Base-by-base conservation (phyloP, 1,284 basidiomycete species). In the Hortiboletus rubellus region DNA sequence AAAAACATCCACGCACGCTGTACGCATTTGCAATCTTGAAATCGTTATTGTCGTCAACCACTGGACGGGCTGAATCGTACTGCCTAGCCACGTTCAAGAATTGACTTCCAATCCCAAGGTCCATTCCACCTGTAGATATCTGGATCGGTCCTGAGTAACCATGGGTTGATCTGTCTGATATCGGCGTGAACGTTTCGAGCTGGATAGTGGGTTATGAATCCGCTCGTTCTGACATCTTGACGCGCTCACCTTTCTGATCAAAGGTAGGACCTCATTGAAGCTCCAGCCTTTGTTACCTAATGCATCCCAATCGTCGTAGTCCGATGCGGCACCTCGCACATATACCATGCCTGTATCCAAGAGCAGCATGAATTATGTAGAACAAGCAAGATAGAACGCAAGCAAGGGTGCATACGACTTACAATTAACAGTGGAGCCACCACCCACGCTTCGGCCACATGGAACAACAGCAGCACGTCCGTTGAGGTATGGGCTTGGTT, bases 251-350 rank as follows among this genome's bases (percentile, higher is more conserved):
- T 84, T 82, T 59, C 73, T 77, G 27, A 85, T 60, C 5, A 84
- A 67, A 0, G 85, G 82, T 18, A 84, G 77, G 15, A 85, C 1
- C 22, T 66, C 51, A 14, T 36, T 27, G 27, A 63, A 80, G 14
- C 80, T 75, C 84, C 84, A 86, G 2, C 83, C 84, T 17, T 74
- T 67, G 59, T 86, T 85, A 0, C 74, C 73, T 24, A 81, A 68
- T 2, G 72, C 60, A 57, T 78, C 77, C 83, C 83, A 85, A 50
- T 79, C 82, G 49, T 85, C 81, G 53, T 79, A 85, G 63, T 85
- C 84, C 1, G 83, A 84, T 6, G 80, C 77, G 14, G 79, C 70
- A 0, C 79, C 79, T 11, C 85, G 78, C 9, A 76, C 80, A 55
- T 86, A 86, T 67, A 81, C 74, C 57, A 77, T 72, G 62, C 82